Evolutionary conservation across 1,284 basidiomycete genomes (phyloP), one percentile per base, ranked within the genome.

Genomic region (Flammula alnicola): DNA sequence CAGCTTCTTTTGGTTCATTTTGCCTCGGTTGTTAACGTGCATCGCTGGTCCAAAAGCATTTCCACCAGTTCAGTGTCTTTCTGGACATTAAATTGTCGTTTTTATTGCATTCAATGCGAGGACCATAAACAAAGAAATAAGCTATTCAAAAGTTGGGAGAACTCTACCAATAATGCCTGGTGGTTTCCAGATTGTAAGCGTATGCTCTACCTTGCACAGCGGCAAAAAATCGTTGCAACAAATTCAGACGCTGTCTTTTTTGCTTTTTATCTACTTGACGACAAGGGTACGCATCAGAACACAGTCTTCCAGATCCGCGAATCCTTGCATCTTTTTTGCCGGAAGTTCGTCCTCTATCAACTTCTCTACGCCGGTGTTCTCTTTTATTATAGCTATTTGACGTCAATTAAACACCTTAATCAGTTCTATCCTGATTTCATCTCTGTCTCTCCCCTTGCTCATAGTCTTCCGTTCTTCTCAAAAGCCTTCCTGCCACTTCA

Each of bases 341-440:
- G 55, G 53, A 61, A 60, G 54, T 29, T 37, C 52, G 40, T 47
- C 47, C 49, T 60, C 51, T 51, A 54, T 58, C 56, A 46, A 37
- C 63, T 64, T 69, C 60, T 64, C 46, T 60, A 52, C 44, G 38
- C 51, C 61, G 58, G 63, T 52, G 45, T 63, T 64, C 65, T 65
- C 63, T 57, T 57, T 62, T 61, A 63, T 60, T 58, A 49, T 59
- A 61, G 50, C 59, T 57, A 57, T 67, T 69, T 73, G 66, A 72
- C 71, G 70, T 72, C 69, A 73, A 74, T 68, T 68, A 66, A 67
- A 64, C 57, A 67, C 66, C 66, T 68, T 67, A 67, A 64, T 60
- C 45, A 51, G 49, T 62, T 65, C 59, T 55, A 52, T 61, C 57
- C 58, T 59, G 58, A 45, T 61, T 63, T 59, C 60, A 57, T 63